Conservation (phyloP, 2,329 filamentous ascomycete genomes). For the Xylariaceae sp. region DNA sequence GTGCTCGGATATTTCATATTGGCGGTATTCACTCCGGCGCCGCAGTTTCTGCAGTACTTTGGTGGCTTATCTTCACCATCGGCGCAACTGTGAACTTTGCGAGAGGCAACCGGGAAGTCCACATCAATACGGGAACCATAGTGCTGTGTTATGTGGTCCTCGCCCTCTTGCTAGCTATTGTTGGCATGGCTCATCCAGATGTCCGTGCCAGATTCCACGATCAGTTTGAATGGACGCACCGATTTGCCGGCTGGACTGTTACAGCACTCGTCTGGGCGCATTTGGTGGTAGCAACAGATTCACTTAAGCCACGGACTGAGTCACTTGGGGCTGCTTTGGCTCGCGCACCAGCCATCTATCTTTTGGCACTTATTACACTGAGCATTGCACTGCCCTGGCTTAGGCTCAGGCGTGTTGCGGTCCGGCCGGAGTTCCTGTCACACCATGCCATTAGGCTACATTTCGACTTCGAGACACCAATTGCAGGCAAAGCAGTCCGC, state of each 20-base stretch:
- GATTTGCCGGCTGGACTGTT: conserved; percentile 68
- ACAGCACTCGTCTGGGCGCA: conserved; percentile 63
- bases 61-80: conserved; percentile 41
- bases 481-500: conserved; percentile 54
- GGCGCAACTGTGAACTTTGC: conserved; percentile 34
- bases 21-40: conserved; percentile 50
- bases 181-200: conserved; percentile 24
- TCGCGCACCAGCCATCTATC: conserved; percentile 56
- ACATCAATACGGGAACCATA: conserved; percentile 18
- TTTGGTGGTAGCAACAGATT: conserved; percentile 51
- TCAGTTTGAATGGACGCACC: conserved; percentile 66
- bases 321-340: conserved; percentile 38
- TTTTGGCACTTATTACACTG: conserved; percentile 59
- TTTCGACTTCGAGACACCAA: conserved; percentile 60
- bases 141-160: conserved; percentile 23
- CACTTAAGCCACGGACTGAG: conserved; percentile 29
- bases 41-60: conserved; percentile 40
- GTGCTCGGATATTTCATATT: conserved; percentile 49
- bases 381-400: conserved; percentile 71
- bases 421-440: conserved; percentile 64
- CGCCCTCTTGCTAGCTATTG: conserved; percentile 17
- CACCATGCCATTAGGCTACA: conserved; percentile 67
- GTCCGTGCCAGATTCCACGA: conserved; percentile 22
- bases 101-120: conserved; percentile 12
- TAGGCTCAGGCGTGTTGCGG: conserved; percentile 62